Evolutionary conservation across 2,329 filamentous ascomycete genomes (phyloP).

Genomic region (Nakataea oryzae): DNA sequence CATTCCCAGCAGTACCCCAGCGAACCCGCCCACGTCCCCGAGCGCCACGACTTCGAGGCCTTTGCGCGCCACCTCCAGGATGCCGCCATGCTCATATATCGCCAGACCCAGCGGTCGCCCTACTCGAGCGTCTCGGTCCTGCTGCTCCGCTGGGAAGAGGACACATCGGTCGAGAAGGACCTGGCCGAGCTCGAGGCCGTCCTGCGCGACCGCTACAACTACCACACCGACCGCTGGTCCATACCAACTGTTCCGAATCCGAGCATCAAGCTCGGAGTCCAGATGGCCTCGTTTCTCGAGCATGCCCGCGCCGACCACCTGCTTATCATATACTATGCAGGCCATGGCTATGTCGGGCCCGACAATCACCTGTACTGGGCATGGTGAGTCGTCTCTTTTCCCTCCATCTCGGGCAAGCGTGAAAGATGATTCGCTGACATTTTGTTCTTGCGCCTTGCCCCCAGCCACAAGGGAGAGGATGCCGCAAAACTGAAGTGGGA

Average conservation of each 20-base stretch:
- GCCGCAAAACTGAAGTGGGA: constrained; percentile 54
- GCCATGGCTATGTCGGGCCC: constrained; percentile 45
- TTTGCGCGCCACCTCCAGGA: constrained; percentile 59
- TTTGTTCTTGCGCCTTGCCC: constrained; percentile 6
- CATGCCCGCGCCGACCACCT: constrained; percentile 47
- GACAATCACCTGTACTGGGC: constrained; percentile 58
- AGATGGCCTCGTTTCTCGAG: constrained; percentile 50
- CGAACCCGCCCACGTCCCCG: constrained; percentile 12
- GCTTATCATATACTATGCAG: constrained; percentile 55
- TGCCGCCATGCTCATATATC: constrained; percentile 56
- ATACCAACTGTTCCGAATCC: constrained; percentile 51
- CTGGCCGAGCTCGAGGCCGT: constrained; percentile 44
- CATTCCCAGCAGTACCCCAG: constrained; percentile 6
- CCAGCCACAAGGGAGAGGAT: constrained; percentile 45
- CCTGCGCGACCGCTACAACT: constrained; percentile 50
- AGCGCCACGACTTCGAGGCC: constrained; percentile 54
- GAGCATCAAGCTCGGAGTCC: constrained; percentile 49
- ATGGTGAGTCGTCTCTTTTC: constrained; percentile 36
- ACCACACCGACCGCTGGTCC: constrained; percentile 47
- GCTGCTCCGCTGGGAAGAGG: constrained; percentile 53
- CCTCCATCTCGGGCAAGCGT: background rate
- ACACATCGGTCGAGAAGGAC: constrained; percentile 41
- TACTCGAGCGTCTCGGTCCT: constrained; percentile 51
- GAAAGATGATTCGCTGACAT: constrained; percentile 7
- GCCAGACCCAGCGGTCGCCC: constrained; percentile 46